Evolutionary conservation across 495 filamentous ascomycete species (phyloP).

Genomic region (Aspergillus campestris): DNA sequence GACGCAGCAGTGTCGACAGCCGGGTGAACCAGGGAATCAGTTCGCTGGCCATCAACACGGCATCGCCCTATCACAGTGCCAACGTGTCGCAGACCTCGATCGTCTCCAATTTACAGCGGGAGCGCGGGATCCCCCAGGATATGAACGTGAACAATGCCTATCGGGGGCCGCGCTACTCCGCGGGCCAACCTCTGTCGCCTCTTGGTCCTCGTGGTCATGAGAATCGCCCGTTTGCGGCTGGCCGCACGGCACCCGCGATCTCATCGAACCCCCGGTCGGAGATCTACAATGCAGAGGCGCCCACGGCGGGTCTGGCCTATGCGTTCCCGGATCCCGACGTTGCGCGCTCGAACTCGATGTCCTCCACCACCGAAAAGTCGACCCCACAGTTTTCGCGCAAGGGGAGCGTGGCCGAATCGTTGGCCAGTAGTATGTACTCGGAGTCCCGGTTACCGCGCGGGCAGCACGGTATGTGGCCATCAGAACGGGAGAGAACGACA

Average conservation of each 20-base stretch:
- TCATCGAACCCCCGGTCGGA: slow-evolving; percentile 67
- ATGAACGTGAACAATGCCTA: slow-evolving; percentile 47
- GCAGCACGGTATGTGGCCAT: slow-evolving; percentile 46
- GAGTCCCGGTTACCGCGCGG: slow-evolving; percentile 63
- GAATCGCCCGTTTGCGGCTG: slow-evolving; percentile 45
- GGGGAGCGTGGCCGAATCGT: slow-evolving; percentile 64
- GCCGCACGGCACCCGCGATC: slow-evolving; percentile 63
- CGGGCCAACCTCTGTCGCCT: slow-evolving; percentile 40
- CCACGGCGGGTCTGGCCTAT: slow-evolving; percentile 74
- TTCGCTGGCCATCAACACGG: slow-evolving; percentile 56
- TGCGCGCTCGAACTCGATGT: slow-evolving; percentile 41
- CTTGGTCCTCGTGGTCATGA: slow-evolving; percentile 41
- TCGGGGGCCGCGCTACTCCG: slow-evolving; percentile 43
- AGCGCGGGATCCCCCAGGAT: slow-evolving; percentile 42
- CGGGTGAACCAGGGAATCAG: slow-evolving; percentile 63
- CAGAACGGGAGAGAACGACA: neutral
- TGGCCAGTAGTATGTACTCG: slow-evolving; percentile 66
- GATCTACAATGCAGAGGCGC: slow-evolving; percentile 71
- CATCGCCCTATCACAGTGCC: slow-evolving; percentile 64
- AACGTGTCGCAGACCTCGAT: slow-evolving; percentile 74
- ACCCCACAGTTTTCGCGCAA: slow-evolving; percentile 49
- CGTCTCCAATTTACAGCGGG: slow-evolving; percentile 50
- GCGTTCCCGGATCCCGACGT: slow-evolving; percentile 75
- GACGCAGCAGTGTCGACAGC: slow-evolving; percentile 72
- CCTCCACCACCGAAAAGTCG: slow-evolving; percentile 46